A percentile compares a stretch with the other conserved stretches of the same genome.
phyloP scores from a whole-genome alignment of 495 filamentous ascomycete species.

The Amniculicola lignicola region DNA sequence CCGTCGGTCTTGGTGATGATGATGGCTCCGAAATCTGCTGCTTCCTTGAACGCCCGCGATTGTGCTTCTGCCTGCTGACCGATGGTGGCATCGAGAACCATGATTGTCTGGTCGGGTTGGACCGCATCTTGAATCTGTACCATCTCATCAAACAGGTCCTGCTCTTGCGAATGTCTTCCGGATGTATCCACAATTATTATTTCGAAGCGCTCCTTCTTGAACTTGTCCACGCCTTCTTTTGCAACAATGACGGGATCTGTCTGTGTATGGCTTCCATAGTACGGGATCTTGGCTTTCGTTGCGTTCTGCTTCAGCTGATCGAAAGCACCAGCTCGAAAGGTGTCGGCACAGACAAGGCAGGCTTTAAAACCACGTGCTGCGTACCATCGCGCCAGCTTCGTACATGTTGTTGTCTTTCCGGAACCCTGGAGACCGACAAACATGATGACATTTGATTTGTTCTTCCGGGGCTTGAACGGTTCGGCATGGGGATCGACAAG shows the following conservation, averaged over 20 bases:
- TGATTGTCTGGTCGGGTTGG: conserved; percentile 93
- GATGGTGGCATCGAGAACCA: conserved; percentile 95
- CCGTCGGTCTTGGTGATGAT: conserved; percentile 99
- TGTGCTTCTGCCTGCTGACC: conserved; percentile 94
- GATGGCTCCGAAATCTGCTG: conserved; percentile 95
- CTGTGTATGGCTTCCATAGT: conserved; percentile 93
- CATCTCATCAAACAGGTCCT: conserved; percentile 96
- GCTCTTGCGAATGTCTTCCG: conserved; percentile 89
- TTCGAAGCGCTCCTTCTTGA: conserved; percentile 98
- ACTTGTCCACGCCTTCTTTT: conserved; percentile 91
- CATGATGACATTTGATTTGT: conserved; percentile 96
- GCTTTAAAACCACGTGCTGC: conserved; percentile 90
- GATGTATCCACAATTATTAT: conserved; percentile 98
- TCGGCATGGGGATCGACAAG: conserved; percentile 95
- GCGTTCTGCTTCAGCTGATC: conserved; percentile 99
- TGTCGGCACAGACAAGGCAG: conserved; percentile 95
- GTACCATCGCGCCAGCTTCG: conserved; percentile 94
- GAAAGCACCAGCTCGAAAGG: conserved; percentile 96
- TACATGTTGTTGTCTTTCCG: conserved; percentile 97
- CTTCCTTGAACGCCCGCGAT: conserved; percentile 94
- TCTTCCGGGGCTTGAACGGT: conserved; percentile 95
- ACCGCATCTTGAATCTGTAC: conserved; percentile 91
- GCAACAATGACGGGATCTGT: conserved; percentile 94
- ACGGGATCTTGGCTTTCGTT: conserved; percentile 97
- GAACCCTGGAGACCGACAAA: conserved; percentile 97